A percentile compares a stretch with the other conserved stretches of the same genome.
phyloP scores from a whole-genome alignment of 202 grass and related monocot species.

The Bolboschoenoplectus hybrid region DNA sequence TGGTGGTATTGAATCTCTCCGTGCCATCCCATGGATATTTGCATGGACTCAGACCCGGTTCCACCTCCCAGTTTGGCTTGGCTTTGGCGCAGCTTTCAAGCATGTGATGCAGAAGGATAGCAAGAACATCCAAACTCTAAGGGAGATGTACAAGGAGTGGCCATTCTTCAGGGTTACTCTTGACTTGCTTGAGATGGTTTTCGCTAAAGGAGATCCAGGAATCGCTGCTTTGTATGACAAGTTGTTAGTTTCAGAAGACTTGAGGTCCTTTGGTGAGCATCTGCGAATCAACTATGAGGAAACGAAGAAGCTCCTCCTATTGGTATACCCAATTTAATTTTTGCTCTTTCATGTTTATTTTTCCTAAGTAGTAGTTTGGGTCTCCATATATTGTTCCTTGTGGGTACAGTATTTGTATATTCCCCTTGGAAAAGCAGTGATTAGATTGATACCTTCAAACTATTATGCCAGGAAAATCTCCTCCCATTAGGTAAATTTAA shows the following conservation, averaged over 20 bases:
- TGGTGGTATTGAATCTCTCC: conserved; percentile 76
- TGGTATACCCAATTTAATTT: conserved; percentile 47
- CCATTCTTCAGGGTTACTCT: conserved; percentile 92
- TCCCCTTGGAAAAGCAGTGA: background rate
- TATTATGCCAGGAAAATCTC: background rate
- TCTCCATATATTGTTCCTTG: background rate
- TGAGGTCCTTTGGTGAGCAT: conserved; percentile 59
- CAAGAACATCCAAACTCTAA: conserved; percentile 61
- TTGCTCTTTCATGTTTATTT: conserved; percentile 10
- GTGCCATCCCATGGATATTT: conserved; percentile 88
- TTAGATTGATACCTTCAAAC: background rate
- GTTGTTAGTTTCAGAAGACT: conserved; percentile 63
- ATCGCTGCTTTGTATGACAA: conserved; percentile 74
- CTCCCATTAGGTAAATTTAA: background rate
- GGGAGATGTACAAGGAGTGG: conserved; percentile 88
- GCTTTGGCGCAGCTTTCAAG: conserved; percentile 66
- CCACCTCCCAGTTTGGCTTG: conserved; percentile 81
- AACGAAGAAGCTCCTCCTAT: conserved; percentile 59
- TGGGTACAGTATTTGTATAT: background rate
- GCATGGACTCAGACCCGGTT: conserved; percentile 86
- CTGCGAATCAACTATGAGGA: conserved; percentile 64
- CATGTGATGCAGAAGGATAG: conserved; percentile 62
- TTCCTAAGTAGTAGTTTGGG: background rate
- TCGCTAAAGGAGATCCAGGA: conserved; percentile 83
- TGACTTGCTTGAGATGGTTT: conserved; percentile 93